phyloP scores from a whole-genome alignment of 768 basidiomycete genomes.

The Leccinum uliginosum region DNA sequence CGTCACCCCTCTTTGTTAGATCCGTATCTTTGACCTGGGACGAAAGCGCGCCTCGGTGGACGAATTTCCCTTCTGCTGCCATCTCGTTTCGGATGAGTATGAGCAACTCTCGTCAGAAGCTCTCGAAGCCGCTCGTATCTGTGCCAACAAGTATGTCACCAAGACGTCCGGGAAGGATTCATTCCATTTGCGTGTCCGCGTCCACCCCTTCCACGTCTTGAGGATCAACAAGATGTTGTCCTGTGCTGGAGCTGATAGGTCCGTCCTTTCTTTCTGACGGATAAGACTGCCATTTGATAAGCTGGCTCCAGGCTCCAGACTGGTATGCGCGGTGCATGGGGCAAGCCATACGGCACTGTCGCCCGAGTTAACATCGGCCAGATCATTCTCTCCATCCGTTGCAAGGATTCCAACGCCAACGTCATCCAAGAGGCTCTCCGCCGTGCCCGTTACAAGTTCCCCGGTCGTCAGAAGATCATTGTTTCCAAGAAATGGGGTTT shows the following conservation, averaged over 20 bases:
- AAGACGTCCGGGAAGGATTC: slow-evolving; percentile 98
- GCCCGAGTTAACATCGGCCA: slow-evolving; percentile 97
- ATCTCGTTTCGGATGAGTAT: slow-evolving; percentile 97
- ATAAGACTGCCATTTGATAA: background rate
- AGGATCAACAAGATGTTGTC: slow-evolving; percentile 99
- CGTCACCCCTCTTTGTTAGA: slow-evolving; percentile 43
- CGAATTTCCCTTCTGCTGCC: slow-evolving; percentile 96
- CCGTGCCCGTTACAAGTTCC: slow-evolving; percentile 98
- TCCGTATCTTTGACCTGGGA: slow-evolving; percentile 93
- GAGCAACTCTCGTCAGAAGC: slow-evolving; percentile 96
- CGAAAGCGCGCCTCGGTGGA: slow-evolving; percentile 95
- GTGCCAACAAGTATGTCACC: slow-evolving; percentile 99
- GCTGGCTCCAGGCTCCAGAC: slow-evolving; percentile 65
- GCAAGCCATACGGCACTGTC: slow-evolving; percentile 95
- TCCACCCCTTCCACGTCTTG: slow-evolving; percentile 98
- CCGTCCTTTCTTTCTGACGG: background rate
- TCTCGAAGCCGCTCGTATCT: slow-evolving; percentile 97
- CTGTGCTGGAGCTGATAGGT: slow-evolving; percentile 98
- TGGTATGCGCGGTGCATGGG: slow-evolving; percentile 99
- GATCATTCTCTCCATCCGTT: slow-evolving; percentile 87
- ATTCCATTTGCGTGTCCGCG: slow-evolving; percentile 96
- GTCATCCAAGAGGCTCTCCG: slow-evolving; percentile 97
- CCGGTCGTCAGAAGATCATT: slow-evolving; percentile 97
- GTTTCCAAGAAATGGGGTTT: slow-evolving; percentile 99
- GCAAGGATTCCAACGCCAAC: slow-evolving; percentile 80